Evolutionary conservation across 495 filamentous ascomycete species (phyloP).

Genomic region (Chaetomium cochliodes): DNA sequence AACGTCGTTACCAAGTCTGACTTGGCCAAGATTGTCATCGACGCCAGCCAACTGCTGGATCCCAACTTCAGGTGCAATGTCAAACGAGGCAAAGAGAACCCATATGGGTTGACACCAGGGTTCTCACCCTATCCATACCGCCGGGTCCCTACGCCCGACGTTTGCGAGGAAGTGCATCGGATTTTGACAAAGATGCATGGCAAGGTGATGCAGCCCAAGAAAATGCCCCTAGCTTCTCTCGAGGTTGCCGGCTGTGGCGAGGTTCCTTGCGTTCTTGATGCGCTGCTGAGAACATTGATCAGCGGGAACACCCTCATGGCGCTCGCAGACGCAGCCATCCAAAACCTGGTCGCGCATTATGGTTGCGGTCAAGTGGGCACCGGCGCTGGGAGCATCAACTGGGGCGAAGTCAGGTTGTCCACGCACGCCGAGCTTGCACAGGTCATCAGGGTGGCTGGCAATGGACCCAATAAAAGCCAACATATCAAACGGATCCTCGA

Average conservation of each 20-base stretch:
- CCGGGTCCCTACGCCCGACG: constrained; percentile 63
- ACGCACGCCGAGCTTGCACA: constrained; percentile 62
- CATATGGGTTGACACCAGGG: constrained; percentile 50
- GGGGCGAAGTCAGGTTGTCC: constrained; percentile 73
- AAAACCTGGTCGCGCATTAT: constrained; percentile 67
- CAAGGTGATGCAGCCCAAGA: constrained; percentile 60
- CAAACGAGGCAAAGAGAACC: constrained; percentile 42
- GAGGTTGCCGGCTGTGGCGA: constrained; percentile 88
- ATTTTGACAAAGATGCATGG: constrained; percentile 69
- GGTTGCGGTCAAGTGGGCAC: constrained; percentile 49
- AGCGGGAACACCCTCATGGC: constrained; percentile 70
- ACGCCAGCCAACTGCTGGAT: constrained; percentile 23
- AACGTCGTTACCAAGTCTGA: constrained; percentile 1
- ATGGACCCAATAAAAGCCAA: constrained; percentile 64
- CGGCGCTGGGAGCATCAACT: constrained; percentile 74
- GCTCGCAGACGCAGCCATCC: constrained; percentile 67
- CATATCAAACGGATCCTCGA: constrained; percentile 81
- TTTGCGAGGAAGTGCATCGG: constrained; percentile 71
- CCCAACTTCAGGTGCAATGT: constrained; percentile 30
- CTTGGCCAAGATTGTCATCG: constrained; percentile 18
- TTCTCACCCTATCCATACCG: constrained; percentile 68
- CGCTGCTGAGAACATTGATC: constrained; percentile 75
- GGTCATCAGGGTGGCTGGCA: constrained; percentile 71
- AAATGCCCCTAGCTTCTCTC: constrained; percentile 71
- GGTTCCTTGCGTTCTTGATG: constrained; percentile 88